Evolutionary conservation across 257 asterid species (phyloP).

Genomic region (Solanum neorickii): DNA sequence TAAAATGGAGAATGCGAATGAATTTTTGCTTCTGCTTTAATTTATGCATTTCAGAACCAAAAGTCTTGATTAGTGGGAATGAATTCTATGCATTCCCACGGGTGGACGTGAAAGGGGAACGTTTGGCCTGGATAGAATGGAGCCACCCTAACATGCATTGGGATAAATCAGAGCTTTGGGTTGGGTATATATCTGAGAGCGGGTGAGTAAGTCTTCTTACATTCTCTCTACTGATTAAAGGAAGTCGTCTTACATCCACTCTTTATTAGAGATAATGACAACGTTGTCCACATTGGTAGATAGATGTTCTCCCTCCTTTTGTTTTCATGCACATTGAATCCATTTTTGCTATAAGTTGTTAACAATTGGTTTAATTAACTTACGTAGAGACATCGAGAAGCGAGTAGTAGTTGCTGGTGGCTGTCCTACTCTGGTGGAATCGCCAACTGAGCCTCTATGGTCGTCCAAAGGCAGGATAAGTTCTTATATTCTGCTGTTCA

Average conservation of each 20-base stretch:
- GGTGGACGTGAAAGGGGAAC: not conserved
- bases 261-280: not conserved
- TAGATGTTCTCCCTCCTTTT: not conserved
- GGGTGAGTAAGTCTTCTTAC: not conserved
- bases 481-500: not conserved
- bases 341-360: not conserved
- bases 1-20: not conserved
- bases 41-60: not conserved
- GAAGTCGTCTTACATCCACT: not conserved
- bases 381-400: not conserved
- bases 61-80: not conserved
- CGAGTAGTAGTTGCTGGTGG: not conserved
- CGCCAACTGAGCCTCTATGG: slow-evolving; percentile 2
- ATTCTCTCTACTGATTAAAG: not conserved
- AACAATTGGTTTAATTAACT: not conserved
- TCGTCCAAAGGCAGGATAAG: not conserved
- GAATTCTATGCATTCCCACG: not conserved
- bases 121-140: not conserved
- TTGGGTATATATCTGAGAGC: not conserved
- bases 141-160: not conserved
- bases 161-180: not conserved
- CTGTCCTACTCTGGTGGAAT: not conserved
- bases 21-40: not conserved
- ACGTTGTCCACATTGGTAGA: not conserved
- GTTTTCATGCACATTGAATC: not conserved